These are phyloP conservation scores for Xylogone sp. DNA, from an alignment of 2,329 filamentous ascomycete genomes.

Conservation along the genomic window DNA sequence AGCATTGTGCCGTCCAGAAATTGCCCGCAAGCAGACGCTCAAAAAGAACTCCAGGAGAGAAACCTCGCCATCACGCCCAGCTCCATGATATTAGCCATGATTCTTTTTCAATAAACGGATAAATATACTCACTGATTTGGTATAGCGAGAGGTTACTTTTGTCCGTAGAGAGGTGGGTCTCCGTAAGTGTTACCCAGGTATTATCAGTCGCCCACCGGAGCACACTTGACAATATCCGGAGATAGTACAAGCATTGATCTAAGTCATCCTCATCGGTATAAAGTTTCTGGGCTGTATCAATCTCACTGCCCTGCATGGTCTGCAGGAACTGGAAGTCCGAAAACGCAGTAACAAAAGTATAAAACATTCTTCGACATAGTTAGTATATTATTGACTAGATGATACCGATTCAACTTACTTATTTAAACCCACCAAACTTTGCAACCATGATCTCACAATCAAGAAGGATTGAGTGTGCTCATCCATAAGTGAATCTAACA, in stretches of 20 bases:
- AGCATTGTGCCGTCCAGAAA: slow-evolving; percentile 41
- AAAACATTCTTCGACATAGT: slow-evolving; percentile 47
- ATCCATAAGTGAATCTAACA: slow-evolving; percentile 74
- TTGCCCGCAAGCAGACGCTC: slow-evolving; percentile 60
- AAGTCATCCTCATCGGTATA: slow-evolving; percentile 63
- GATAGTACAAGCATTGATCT: slow-evolving; percentile 73
- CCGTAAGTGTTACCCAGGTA: slow-evolving; percentile 68
- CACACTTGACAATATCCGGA: slow-evolving; percentile 71
- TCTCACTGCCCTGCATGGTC: slow-evolving; percentile 14
- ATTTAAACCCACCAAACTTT: slow-evolving; percentile 59
- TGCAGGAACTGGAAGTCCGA: slow-evolving; percentile 51
- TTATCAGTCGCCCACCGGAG: slow-evolving; percentile 64
- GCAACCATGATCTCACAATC: slow-evolving; percentile 77
- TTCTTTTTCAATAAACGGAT: background rate
- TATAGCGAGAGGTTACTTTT: slow-evolving; percentile 41
- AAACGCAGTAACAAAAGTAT: slow-evolving; percentile 57
- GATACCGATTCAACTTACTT: slow-evolving; percentile 40
- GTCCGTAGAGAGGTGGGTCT: slow-evolving; percentile 49
- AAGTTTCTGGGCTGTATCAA: slow-evolving; percentile 22
- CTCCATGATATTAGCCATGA: slow-evolving; percentile 30
- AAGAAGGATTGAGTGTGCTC: slow-evolving; percentile 71
- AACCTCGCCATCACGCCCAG: slow-evolving; percentile 50
- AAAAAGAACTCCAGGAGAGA: slow-evolving; percentile 66
- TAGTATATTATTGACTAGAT: slow-evolving; percentile 11
- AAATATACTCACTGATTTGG: slow-evolving; percentile 46